Base-by-base conservation (phyloP, 1,139 yeast species). In the Candida albicans region DNA sequence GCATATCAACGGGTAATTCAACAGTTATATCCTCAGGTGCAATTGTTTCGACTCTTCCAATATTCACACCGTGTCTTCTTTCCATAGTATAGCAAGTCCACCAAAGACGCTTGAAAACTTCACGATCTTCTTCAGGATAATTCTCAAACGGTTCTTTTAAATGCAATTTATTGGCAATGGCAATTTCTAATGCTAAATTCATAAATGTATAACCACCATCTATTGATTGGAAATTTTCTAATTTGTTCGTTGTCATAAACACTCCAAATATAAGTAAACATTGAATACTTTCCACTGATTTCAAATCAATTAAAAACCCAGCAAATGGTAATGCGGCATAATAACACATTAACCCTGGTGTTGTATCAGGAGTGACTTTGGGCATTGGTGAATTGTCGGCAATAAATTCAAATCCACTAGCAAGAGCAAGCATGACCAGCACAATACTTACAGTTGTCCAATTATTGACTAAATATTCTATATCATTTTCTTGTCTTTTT, bases 311-410 rank as follows among this genome's bases (percentile, higher is more conserved):
- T 24, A 49, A 37, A 25, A 49, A 46, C n/a, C 59, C 58, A 6
- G 51, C 51, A 44, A 53, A 55, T 11, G 52, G 54, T 34, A 53
- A 46, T 27, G 55, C 49, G 11, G 54, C 52, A 31, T 49, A 49
- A 33, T 50, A 55, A 33, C 50, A 55, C 8, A 36, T 40, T 34
- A 51, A 49, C 2, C 58, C 57, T 1, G 59, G 55, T 30, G 56
- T 56, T 18, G 56, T 54, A 26, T 62, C 66, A 8, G 40, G 39
- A 2, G 43, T 25, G 11, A 44, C 26, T 24, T 37, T 30, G 1
- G 49, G 43, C 24, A 59, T 64, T 28, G 72, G 80, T 39, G 72
- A 76, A 6, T 71, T 58, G 2, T 73, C 70, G 39, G 79, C 86
- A 27, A 85, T 61, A 30, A 51, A 53, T 32, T 54, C 57, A 42